A percentile compares a stretch with the other conserved stretches of the same genome.
Conservation (phyloP, 495 filamentous ascomycete species). For the Daldinia loculata region DNA sequence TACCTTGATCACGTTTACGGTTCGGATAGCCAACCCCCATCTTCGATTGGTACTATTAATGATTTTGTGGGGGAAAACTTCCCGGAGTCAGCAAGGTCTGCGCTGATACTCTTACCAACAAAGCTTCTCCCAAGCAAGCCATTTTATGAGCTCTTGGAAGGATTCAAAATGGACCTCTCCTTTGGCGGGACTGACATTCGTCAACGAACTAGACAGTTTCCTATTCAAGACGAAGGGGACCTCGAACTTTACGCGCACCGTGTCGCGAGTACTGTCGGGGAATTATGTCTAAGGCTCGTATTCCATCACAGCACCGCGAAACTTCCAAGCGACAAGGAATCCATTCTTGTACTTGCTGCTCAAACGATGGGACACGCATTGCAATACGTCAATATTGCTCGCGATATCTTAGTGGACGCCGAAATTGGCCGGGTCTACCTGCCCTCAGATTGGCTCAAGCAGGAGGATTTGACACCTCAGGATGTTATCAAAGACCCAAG, state of each 20-base stretch:
- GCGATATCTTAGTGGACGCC: conserved; percentile 71
- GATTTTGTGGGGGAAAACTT: conserved; percentile 55
- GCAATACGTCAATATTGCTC: conserved; percentile 76
- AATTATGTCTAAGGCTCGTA: conserved; percentile 69
- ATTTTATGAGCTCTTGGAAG: conserved; percentile 65
- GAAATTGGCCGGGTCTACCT: conserved; percentile 69
- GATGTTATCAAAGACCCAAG: conserved; percentile 60
- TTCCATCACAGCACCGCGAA: conserved; percentile 58
- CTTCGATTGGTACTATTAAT: conserved; percentile 28
- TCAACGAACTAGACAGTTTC: conserved; percentile 47
- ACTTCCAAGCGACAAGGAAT: conserved; percentile 35
- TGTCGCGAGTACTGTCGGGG: conserved; percentile 74
- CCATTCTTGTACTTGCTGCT: conserved; percentile 56
- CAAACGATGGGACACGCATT: conserved; percentile 71
- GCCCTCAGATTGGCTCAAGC: conserved; percentile 66
- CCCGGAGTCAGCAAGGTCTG: conserved; percentile 55
- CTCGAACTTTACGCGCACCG: conserved; percentile 65
- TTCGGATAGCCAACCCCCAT: not conserved
- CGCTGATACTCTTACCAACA: conserved; percentile 63
- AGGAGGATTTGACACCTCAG: conserved; percentile 60
- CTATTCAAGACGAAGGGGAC: conserved; percentile 63
- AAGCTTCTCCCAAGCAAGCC: conserved; percentile 60
- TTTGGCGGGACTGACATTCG: conserved; percentile 49
- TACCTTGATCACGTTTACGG: conserved; percentile 59
- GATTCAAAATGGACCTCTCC: conserved; percentile 68